A percentile compares a stretch with the other conserved stretches of the same genome.
phyloP scores from a whole-genome alignment of 2,329 filamentous ascomycete species.

The Meredithiella fracta region DNA sequence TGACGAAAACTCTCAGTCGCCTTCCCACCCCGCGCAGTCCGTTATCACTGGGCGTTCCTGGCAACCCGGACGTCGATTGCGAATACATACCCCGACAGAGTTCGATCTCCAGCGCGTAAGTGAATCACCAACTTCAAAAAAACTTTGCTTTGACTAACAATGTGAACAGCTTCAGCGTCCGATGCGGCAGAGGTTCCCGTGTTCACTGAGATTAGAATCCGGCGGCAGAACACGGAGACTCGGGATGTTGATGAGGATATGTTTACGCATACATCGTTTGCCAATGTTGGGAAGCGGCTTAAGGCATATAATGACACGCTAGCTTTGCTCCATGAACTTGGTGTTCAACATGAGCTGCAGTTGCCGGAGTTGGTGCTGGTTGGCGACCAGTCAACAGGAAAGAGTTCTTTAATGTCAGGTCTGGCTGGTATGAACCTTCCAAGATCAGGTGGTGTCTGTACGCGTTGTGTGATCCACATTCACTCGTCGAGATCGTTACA shows the following conservation, averaged over 20 bases:
- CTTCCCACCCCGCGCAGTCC: neutral
- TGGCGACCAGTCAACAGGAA: conserved; percentile 73
- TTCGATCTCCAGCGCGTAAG: conserved; percentile 4
- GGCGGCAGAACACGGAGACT: neutral
- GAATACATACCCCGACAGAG: conserved; percentile 5
- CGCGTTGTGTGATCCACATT: conserved; percentile 66
- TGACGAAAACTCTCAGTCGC: neutral
- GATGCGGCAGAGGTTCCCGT: conserved; percentile 18
- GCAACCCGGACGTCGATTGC: neutral
- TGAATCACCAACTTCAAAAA: neutral
- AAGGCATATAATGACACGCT: conserved; percentile 51
- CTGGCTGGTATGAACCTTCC: conserved; percentile 57
- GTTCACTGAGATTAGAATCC: conserved; percentile 3
- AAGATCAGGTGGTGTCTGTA: conserved; percentile 56
- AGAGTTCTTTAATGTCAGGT: conserved; percentile 52
- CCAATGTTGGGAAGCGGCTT: conserved; percentile 43
- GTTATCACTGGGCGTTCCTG: conserved; percentile 2
- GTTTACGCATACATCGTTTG: conserved; percentile 28
- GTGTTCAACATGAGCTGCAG: conserved; percentile 52
- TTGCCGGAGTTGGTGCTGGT: conserved; percentile 69
- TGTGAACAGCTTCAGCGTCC: conserved; percentile 23
- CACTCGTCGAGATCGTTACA: conserved; percentile 41
- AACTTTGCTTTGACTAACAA: too few relatives aligned
- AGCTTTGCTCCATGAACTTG: conserved; percentile 52
- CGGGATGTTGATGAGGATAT: conserved; percentile 19